These are phyloP conservation scores for Berkeleyomyces rouxiae DNA, from an alignment of 2,329 filamentous ascomycete species.

Conservation along the genomic window DNA sequence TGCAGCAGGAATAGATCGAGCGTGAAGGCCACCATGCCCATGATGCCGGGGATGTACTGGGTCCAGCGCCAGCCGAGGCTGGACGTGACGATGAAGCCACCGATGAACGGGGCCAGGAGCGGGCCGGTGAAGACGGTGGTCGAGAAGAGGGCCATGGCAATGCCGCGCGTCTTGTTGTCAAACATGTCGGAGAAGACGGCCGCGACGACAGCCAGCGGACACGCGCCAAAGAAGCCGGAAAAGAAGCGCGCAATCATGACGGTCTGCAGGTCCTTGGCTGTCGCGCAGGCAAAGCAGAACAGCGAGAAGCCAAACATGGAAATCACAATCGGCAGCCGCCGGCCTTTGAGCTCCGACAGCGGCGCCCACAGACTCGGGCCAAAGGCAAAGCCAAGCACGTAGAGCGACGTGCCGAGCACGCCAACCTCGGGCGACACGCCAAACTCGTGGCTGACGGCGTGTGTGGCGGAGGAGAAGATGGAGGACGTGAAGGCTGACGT, in stretches of 20 bases:
- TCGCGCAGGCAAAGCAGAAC: conserved; percentile 48
- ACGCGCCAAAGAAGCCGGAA: conserved; percentile 53
- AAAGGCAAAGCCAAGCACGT: conserved; percentile 55
- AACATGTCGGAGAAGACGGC: conserved; percentile 61
- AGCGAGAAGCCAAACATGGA: conserved; percentile 54
- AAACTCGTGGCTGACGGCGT: conserved; percentile 38
- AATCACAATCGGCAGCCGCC: conserved; percentile 42
- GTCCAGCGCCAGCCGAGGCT: conserved; percentile 60
- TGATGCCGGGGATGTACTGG: conserved; percentile 44
- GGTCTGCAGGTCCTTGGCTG: conserved; percentile 50
- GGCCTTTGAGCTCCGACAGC: conserved; percentile 53
- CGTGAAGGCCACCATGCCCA: conserved; percentile 43
- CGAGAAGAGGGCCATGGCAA: conserved; percentile 28
- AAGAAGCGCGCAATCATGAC: conserved; percentile 60
- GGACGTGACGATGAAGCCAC: conserved; percentile 45
- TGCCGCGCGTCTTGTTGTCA: conserved; percentile 43
- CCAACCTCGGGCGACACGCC: conserved; percentile 45
- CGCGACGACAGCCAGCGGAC: conserved; percentile 50
- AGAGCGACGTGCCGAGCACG: conserved; percentile 49
- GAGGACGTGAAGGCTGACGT: conserved; percentile 56
- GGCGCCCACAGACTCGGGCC: conserved; percentile 59
- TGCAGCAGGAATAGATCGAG: conserved; percentile 46
- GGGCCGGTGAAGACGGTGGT: conserved; percentile 47
- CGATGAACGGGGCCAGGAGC: conserved; percentile 49
- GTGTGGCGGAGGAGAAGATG: conserved; percentile 55